Evolutionary conservation across 352 stramenopile species (phyloP), one percentile per base, ranked within the genome.

Genomic region (Aphanomyces invadans): DNA sequence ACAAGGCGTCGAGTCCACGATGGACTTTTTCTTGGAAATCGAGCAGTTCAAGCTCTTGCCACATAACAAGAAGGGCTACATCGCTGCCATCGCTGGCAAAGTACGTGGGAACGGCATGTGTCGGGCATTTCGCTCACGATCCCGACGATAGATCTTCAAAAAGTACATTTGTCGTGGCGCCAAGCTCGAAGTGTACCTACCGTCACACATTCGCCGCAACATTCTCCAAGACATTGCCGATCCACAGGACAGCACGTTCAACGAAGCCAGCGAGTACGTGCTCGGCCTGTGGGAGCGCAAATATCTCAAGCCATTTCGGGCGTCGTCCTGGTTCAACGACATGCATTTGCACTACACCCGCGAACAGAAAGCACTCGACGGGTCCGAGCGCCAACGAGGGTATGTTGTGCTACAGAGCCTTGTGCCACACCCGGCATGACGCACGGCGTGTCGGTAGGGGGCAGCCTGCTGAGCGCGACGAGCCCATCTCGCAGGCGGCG

Each of bases 21-120:
- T 90, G 3, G 73, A 88, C 7, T 90, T 90, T 46, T 88, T 86
- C 71, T 85, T 86, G 52, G 81, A 90, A 31, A 80, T 88, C 15
- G 78, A 76, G 36, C 79, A 90, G 64, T 90, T 88, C 60, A 78
- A 90, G 64, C 60, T 82, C 10, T 65, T 90, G 1, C 79, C 79
- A 4, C 81, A 90, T 52, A 78, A 77, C 25, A 80, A 90, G 62
- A 75, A 74, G 26, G 76, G 87, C 57, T 90, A 90, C 66, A 90
- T 90, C 52, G 76, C 87, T 32, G 84, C 76, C 71, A 79, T 83
- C 17, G 81, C 81, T 3, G 75, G 79, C 17, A 78, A 83, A 32
- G 53, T 62, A 19, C 12, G 29, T 60, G 0, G 17, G 21, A 60
- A 4, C 15, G 15, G 4, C 25, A n/a, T 29, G 21, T 1, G 11